Percentiles rank a stretch among this genome's conserved stretches.
phyloP scores from a whole-genome alignment of 306 rosid genomes.

The Cicer bijugum region DNA sequence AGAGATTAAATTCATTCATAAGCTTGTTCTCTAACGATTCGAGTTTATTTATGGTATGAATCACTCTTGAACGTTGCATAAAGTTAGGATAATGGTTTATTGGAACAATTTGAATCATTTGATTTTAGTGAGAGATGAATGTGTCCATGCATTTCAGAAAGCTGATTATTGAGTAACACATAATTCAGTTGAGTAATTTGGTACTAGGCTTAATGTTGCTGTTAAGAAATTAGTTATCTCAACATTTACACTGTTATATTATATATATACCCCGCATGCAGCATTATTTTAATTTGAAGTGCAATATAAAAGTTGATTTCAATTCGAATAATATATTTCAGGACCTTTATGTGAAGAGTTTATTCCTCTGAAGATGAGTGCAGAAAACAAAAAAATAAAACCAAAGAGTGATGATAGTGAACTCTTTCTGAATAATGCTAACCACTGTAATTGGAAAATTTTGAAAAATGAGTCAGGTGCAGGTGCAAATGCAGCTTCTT shows the following conservation, averaged over 20 bases:
- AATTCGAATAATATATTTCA: slow-evolving; percentile 53
- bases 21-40: neutral
- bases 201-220: slow-evolving; percentile 28
- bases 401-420: slow-evolving; percentile 68
- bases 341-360: slow-evolving; percentile 55
- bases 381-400: slow-evolving; percentile 57
- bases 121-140: too few species aligned
- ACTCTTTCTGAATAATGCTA: slow-evolving; percentile 57
- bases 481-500: slow-evolving; percentile 43
- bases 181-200: slow-evolving; percentile 26
- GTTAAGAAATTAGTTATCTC: neutral
- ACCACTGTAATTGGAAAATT: slow-evolving; percentile 54
- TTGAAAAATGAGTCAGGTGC: slow-evolving; percentile 78
- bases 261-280: slow-evolving; percentile 12
- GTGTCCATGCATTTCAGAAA: too few species aligned
- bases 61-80: neutral
- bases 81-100: neutral
- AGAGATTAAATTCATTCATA: slow-evolving; percentile 24
- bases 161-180: neutral
- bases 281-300: slow-evolving; percentile 16
- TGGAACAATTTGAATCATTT: slow-evolving; percentile 5
- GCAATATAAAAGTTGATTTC: slow-evolving; percentile 45
- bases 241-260: slow-evolving; percentile 20
- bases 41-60: slow-evolving; percentile 39
- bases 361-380: slow-evolving; percentile 64